Percentiles rank a stretch among this genome's conserved stretches.
Conservation (phyloP, 2,329 filamentous ascomycete genomes). For the Alternaria triticina region DNA sequence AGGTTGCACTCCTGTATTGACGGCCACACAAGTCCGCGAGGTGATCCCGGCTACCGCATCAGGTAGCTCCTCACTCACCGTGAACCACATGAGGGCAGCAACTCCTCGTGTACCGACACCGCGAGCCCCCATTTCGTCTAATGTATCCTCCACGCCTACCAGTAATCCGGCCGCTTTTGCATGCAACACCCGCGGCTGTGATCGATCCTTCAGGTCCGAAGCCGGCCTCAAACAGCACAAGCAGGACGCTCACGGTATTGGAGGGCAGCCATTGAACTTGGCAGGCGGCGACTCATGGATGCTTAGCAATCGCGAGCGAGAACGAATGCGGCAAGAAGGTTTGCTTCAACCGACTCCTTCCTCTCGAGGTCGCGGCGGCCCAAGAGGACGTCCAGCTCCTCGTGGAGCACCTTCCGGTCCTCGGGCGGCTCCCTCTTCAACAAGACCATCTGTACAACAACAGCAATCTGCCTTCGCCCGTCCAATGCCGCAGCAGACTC, state of each 20-base stretch:
- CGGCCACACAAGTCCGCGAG: not conserved
- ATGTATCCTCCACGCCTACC: not conserved
- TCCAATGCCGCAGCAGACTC: not conserved
- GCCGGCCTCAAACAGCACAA: slow-evolving; percentile 29
- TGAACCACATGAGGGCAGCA: not conserved
- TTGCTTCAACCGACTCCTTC: slow-evolving; percentile 9
- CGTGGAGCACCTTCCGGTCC: not conserved
- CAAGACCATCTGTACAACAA: not conserved
- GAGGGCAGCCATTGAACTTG: slow-evolving; percentile 26
- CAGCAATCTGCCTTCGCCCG: not conserved
- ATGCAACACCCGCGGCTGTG: slow-evolving; percentile 22
- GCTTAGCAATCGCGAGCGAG: slow-evolving; percentile 21
- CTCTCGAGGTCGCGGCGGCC: not conserved
- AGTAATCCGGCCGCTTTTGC: not conserved
- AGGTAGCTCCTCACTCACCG: no score
- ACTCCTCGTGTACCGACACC: not conserved
- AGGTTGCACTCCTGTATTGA: slow-evolving; percentile 19
- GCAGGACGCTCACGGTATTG: slow-evolving; percentile 29
- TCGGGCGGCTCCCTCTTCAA: no score
- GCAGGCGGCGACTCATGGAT: slow-evolving; percentile 31
- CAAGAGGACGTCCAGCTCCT: not conserved
- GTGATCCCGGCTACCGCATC: not conserved
- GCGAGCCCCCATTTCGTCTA: not conserved
- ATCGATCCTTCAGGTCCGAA: slow-evolving; percentile 24
- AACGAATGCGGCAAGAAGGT: slow-evolving; percentile 21